These are phyloP conservation scores for Microcera coccophila DNA, from an alignment of 2,329 filamentous ascomycete species.

Conservation along the genomic window DNA sequence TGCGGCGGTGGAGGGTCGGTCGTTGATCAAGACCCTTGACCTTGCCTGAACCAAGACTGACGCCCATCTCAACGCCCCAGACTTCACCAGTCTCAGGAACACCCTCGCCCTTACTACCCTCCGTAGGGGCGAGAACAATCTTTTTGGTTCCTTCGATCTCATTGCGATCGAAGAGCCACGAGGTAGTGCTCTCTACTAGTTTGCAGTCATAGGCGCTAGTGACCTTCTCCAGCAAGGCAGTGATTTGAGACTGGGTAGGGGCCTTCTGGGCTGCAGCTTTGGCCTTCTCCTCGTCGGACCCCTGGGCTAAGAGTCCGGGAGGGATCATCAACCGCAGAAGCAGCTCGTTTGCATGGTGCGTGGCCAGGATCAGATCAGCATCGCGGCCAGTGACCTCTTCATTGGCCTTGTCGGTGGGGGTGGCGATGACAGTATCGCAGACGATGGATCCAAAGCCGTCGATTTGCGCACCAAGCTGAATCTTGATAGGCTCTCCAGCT, in stretches of 20 bases:
- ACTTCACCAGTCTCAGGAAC: constrained; percentile 84
- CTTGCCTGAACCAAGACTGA: constrained; percentile 88
- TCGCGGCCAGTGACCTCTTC: constrained; percentile 68
- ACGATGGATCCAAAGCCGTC: constrained; percentile 96
- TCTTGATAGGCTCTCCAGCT: constrained; percentile 85
- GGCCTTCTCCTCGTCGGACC: constrained; percentile 91
- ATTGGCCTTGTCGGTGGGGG: constrained; percentile 55
- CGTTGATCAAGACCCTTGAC: constrained; percentile 88
- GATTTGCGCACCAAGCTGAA: constrained; percentile 98
- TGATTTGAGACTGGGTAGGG: constrained; percentile 82
- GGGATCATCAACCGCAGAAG: constrained; percentile 87
- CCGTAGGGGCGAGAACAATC: constrained; percentile 84
- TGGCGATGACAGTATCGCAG: constrained; percentile 83
- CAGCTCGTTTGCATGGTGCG: constrained; percentile 92
- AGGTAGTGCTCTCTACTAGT: constrained; percentile 95
- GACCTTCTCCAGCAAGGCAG: constrained; percentile 82
- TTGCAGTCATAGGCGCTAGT: constrained; percentile 87
- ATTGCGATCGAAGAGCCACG: constrained; percentile 93
- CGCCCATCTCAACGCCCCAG: constrained; percentile 95
- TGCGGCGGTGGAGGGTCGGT: constrained; percentile 88
- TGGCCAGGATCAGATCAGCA: constrained; percentile 86
- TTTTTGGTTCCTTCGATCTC: constrained; percentile 98
- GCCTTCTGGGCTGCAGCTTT: constrained; percentile 81
- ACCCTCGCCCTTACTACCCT: constrained; percentile 88
- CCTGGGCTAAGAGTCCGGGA: constrained; percentile 76